Percentiles rank a stretch among this genome's conserved stretches.
Evolutionary conservation across 1,139 yeast genomes (phyloP).

Genomic region (Petasospora fabianii): DNA sequence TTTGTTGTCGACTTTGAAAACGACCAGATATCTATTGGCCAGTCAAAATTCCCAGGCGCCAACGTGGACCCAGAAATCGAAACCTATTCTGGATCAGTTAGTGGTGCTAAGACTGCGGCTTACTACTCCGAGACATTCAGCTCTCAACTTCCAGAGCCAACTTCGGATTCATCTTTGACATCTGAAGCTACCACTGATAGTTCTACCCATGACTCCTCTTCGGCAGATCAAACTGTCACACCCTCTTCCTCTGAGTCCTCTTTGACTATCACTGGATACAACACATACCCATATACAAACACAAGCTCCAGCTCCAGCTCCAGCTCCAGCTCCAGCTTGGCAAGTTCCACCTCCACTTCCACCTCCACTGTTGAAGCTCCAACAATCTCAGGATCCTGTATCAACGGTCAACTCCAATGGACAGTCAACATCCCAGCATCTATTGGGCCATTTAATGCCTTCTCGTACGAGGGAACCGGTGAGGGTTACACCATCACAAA

Average conservation of each 20-base stretch:
- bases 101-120: constrained; percentile 8
- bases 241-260: not conserved
- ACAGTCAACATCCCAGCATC: constrained; percentile 10
- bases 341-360: not conserved
- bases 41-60: constrained; percentile 14
- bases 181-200: not conserved
- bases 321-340: not conserved
- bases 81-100: constrained; percentile 1
- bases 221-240: not conserved
- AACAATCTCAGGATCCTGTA: constrained; percentile 9
- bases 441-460: constrained; percentile 12
- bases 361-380: constrained; percentile 1
- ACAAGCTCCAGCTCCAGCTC: constrained; percentile 1
- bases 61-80: constrained; percentile 18
- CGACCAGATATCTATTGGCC: constrained; percentile 12
- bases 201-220: not conserved
- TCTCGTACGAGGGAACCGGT: constrained; percentile 5
- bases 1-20: constrained; percentile 10
- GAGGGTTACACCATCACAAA: constrained; percentile 3
- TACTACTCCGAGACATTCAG: not conserved
- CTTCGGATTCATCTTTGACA: not conserved
- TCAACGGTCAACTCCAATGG: constrained; percentile 12
- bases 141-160: not conserved
- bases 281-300: not conserved
- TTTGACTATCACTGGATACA: not conserved